These are phyloP conservation scores for Quercus alba DNA, from an alignment of 306 rosid species.

Conservation along the genomic window DNA sequence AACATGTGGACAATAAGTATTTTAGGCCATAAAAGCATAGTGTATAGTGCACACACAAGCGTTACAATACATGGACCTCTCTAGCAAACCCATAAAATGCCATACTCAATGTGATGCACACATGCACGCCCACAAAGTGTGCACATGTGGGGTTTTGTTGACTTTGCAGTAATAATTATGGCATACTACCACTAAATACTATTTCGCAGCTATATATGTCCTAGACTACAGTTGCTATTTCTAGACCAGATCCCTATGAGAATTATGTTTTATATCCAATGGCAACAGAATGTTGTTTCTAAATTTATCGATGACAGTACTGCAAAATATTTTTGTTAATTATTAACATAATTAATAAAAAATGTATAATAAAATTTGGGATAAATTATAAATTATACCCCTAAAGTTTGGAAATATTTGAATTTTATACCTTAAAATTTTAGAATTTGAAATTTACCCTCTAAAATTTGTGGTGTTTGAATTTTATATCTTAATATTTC, in stretches of 20 bases:
- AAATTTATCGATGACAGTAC: too few relatives aligned
- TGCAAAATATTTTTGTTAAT: too few relatives aligned
- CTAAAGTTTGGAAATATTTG: rapidly evolving
- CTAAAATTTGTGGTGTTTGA: too few relatives aligned
- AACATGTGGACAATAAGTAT: background rate
- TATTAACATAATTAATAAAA: too few relatives aligned
- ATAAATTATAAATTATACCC: too few relatives aligned
- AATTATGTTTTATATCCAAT: too few relatives aligned
- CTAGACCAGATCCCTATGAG: too few relatives aligned
- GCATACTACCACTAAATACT: background rate
- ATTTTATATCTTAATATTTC: too few relatives aligned
- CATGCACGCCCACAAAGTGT: background rate
- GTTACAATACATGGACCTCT: background rate
- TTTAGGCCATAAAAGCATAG: background rate
- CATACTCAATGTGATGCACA: background rate
- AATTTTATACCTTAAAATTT: too few relatives aligned
- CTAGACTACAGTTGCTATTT: background rate
- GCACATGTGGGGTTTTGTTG: background rate
- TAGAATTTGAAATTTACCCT: too few relatives aligned
- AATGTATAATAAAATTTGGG: too few relatives aligned
- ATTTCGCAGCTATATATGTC: background rate
- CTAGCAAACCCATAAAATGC: background rate
- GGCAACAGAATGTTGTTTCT: too few relatives aligned
- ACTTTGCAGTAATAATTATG: background rate
- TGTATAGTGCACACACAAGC: background rate